A percentile compares a stretch with the other conserved stretches of the same genome.
These are phyloP conservation scores for Arabidopsis lyrata DNA, from an alignment of 441 rosid species.

Conservation along the genomic window DNA sequence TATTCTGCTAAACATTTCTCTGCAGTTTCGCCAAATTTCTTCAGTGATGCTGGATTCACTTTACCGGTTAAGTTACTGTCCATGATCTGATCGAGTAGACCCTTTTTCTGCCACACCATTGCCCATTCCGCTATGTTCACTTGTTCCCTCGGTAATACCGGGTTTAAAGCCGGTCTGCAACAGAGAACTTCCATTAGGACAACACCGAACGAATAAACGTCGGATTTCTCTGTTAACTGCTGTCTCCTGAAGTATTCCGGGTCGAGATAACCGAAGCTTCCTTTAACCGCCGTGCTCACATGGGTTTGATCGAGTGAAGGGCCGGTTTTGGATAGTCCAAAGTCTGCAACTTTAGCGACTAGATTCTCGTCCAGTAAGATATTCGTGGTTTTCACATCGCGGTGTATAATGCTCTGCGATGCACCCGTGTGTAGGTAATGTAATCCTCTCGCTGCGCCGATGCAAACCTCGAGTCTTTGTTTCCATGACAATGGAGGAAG, in stretches of 20 bases:
- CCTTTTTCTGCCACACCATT: constrained; percentile 95
- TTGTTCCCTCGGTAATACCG: constrained; percentile 93
- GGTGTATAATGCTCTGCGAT: constrained; percentile 92
- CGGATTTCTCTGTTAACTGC: constrained; percentile 93
- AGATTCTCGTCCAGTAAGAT: constrained; percentile 90
- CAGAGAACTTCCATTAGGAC: constrained; percentile 97
- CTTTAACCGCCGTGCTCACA: constrained; percentile 98
- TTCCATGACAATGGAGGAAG: constrained; percentile 88
- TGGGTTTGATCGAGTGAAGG: constrained; percentile 95
- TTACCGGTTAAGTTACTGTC: constrained; percentile 83
- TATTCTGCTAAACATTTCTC: constrained; percentile 96
- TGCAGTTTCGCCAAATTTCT: constrained; percentile 95
- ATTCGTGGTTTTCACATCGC: constrained; percentile 97
- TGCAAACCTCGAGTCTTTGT: constrained; percentile 94
- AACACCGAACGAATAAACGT: constrained; percentile 96
- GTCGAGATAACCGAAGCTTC: constrained; percentile 97
- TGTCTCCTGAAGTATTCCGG: constrained; percentile 98
- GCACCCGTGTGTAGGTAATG: constrained; percentile 98
- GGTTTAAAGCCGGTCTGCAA: constrained; percentile 93
- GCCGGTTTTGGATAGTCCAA: constrained; percentile 96
- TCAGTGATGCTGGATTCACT: constrained; percentile 81
- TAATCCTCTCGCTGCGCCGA: constrained; percentile 95
- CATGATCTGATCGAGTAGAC: constrained; percentile 92
- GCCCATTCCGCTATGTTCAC: constrained; percentile 99
- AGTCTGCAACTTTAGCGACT: constrained; percentile 97